Percentiles rank a stretch among this genome's conserved stretches.
Evolutionary conservation across 2,329 filamentous ascomycete genomes (phyloP).

Genomic region (Exophiala alcalophila): DNA sequence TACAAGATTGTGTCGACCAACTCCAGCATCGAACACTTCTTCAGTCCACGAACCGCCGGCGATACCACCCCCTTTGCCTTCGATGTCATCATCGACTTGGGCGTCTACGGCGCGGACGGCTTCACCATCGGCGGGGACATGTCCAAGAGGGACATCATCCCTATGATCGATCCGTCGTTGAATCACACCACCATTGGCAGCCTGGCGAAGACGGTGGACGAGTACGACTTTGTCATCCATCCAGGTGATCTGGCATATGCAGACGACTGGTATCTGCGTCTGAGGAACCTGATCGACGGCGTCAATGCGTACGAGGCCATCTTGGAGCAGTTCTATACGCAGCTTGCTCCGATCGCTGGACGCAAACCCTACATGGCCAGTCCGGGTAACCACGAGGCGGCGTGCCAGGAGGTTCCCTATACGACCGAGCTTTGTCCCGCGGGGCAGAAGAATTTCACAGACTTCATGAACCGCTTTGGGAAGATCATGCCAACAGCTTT

Average conservation of each 20-base stretch:
- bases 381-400: conserved; percentile 52
- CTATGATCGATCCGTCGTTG: no score
- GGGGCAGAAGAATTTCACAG: conserved; percentile 52
- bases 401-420: conserved; percentile 47
- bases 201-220: no score
- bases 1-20: conserved; percentile 51
- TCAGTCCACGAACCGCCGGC: conserved; percentile 46
- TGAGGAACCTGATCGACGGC: no score
- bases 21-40: conserved; percentile 52
- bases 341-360: conserved; percentile 43
- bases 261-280: no score
- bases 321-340: conserved; percentile 54
- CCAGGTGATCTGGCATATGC: conserved; percentile 43
- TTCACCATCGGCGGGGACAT: conserved; percentile 31
- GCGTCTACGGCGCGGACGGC: conserved; percentile 52
- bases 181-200: no score
- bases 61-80: conserved; percentile 43
- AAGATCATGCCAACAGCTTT: conserved; percentile 50
- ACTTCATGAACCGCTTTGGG: conserved; percentile 51
- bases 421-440: conserved; percentile 47
- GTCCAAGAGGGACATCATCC: not conserved
- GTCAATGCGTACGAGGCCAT: no score
- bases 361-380: conserved; percentile 52
- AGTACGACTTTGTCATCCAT: no score
- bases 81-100: conserved; percentile 54